Conservation (phyloP, 2,329 filamentous ascomycete genomes). For the Trichoderma sp. region DNA sequence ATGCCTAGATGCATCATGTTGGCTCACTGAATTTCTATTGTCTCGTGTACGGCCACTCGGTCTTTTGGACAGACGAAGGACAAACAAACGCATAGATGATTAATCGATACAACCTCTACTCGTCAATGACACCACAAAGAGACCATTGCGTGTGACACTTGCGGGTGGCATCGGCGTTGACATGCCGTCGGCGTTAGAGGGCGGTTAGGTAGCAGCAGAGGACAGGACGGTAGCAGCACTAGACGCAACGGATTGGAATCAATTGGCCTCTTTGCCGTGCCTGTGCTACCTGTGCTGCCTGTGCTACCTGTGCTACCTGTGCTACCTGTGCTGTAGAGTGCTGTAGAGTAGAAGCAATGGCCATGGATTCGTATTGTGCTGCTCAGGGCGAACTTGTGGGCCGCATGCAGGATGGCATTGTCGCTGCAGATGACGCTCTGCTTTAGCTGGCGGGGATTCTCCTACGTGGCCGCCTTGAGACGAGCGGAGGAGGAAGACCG, state of each 20-base stretch:
- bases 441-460: not conserved
- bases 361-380: too few relatives aligned
- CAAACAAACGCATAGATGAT: not conserved
- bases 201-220: not conserved
- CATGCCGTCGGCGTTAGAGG: not conserved
- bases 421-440: not conserved
- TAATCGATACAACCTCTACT: not conserved
- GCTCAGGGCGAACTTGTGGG: not conserved
- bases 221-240: not conserved
- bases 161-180: not conserved
- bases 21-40: not conserved
- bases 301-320: not conserved
- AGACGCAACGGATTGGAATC: not conserved
- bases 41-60: not conserved
- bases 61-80: not conserved
- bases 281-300: not conserved
- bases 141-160: not conserved
- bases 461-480: not conserved
- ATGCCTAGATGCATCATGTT: not conserved
- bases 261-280: not conserved
- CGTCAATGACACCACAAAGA: not conserved
- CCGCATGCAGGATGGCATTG: not conserved
- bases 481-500: not conserved
- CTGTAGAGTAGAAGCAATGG: too few relatives aligned
- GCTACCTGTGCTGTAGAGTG: not conserved